These are phyloP conservation scores for Diplocarpon rosae DNA, from an alignment of 2,329 filamentous ascomycete genomes.

Conservation along the genomic window DNA sequence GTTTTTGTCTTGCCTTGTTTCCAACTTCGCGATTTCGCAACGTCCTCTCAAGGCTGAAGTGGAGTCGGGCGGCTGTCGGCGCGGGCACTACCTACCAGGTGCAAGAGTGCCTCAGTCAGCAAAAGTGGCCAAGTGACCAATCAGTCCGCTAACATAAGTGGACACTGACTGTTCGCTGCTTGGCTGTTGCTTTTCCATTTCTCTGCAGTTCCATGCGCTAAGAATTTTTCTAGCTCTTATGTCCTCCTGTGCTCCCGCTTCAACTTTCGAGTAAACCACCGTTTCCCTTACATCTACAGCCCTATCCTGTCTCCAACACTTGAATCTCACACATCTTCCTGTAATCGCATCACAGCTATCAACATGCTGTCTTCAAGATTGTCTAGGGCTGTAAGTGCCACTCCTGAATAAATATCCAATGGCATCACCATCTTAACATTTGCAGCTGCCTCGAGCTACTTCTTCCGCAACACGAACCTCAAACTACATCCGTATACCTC, in stretches of 20 bases:
- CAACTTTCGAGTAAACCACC: not conserved
- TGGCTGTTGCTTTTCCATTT: not conserved
- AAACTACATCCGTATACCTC: slow-evolving; percentile 55
- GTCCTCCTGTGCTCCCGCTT: not conserved
- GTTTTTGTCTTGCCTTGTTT: no score
- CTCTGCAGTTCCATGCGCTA: not conserved
- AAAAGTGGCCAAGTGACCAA: no score
- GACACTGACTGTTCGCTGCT: not conserved
- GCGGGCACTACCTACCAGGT: not conserved
- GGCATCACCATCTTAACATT: slow-evolving; percentile 20
- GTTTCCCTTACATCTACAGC: not conserved
- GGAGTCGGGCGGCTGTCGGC: no score
- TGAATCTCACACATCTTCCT: not conserved
- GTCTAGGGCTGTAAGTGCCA: slow-evolving; percentile 59
- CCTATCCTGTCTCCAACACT: not conserved
- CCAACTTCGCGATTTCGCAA: no score
- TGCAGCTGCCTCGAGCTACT: slow-evolving; percentile 66
- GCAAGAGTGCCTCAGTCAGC: not conserved
- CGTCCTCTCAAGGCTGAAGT: not conserved
- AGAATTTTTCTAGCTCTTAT: not conserved
- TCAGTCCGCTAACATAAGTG: not conserved
- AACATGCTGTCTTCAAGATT: slow-evolving; percentile 65
- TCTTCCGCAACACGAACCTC: slow-evolving; percentile 58
- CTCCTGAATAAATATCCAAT: slow-evolving; percentile 5
- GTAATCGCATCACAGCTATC: slow-evolving; percentile 23